Evolutionary conservation across 345 rosid species (phyloP).

Genomic region (Hibiscus trionum): DNA sequence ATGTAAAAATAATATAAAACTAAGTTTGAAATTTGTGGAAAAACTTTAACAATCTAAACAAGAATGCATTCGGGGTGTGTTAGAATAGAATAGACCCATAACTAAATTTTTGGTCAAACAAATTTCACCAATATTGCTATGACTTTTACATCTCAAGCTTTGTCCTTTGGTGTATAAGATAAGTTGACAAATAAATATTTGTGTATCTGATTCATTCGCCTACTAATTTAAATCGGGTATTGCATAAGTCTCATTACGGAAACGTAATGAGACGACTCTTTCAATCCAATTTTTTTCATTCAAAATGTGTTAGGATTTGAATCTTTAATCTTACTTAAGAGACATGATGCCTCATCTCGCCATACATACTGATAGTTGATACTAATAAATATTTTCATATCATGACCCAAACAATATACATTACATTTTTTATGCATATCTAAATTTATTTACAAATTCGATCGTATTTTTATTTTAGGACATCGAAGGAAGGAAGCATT

Average conservation of each 20-base stretch:
- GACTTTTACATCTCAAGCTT: neutral
- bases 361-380: no score
- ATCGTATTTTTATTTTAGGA: neutral
- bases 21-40: conserved; percentile 9
- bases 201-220: no score
- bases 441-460: neutral
- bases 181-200: neutral
- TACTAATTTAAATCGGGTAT: no score
- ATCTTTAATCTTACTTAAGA: no score
- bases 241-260: no score
- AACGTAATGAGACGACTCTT: no score
- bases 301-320: no score
- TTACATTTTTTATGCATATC: no score
- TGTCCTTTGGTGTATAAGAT: neutral
- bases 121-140: neutral
- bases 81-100: conserved; percentile 26
- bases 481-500: neutral
- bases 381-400: neutral
- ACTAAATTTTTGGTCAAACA: conserved; percentile 8
- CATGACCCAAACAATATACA: neutral
- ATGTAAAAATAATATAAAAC: neutral
- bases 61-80: neutral
- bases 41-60: conserved; percentile 20
- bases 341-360: no score
- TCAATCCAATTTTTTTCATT: no score